These are phyloP conservation scores for Hibiscus tridactylites DNA, from an alignment of 345 rosid species.

Conservation along the genomic window DNA sequence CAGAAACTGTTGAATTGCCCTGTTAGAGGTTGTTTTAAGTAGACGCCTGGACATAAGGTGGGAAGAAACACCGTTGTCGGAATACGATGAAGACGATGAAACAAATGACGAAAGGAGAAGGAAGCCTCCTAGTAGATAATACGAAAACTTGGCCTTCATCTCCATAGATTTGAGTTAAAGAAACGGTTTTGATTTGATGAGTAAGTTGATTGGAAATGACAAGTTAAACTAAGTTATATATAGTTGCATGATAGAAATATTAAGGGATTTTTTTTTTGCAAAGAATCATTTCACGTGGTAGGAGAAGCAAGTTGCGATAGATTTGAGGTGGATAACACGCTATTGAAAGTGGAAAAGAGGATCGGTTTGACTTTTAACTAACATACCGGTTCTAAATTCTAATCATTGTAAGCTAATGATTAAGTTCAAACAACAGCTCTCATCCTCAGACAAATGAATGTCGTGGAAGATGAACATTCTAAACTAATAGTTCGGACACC, in stretches of 20 bases:
- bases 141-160: constrained; percentile 8
- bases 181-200: too few relatives aligned
- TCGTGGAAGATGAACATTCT: not conserved
- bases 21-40: not conserved
- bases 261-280: not conserved
- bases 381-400: not conserved
- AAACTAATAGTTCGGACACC: not conserved
- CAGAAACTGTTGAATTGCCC: constrained; percentile 27
- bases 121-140: constrained; percentile 10
- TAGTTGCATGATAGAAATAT: not conserved
- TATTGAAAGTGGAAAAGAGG: not conserved
- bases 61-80: constrained; percentile 2
- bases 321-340: constrained; percentile 1
- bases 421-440: not conserved
- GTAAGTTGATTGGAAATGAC: not conserved
- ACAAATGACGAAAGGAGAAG: constrained; percentile 18
- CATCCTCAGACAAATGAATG: not conserved
- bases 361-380: not conserved
- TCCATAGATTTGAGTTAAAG: constrained; percentile 6
- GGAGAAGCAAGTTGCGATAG: not conserved
- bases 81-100: not conserved
- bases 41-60: constrained; percentile 9
- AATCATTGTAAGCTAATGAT: not conserved
- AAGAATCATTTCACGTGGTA: constrained; percentile 3
- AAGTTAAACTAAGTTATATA: not conserved